Base-by-base conservation (phyloP, 257 asterid genomes). In the Jaltomata sinuosa region DNA sequence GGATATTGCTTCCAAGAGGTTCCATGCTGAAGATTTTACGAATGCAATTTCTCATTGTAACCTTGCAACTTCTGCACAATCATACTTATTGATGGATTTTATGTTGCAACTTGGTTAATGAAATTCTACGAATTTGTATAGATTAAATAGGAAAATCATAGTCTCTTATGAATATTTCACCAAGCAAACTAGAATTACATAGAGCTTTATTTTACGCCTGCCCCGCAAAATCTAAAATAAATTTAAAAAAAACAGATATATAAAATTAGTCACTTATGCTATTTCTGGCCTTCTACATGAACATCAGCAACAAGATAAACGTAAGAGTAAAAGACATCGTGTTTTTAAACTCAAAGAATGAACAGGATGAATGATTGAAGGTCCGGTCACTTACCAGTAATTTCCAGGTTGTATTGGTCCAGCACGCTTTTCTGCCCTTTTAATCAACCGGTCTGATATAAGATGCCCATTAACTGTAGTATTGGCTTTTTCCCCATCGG, bases 361-460 rank as follows among this genome's bases (percentile, higher is more conserved):
- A 77, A 77, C 61, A 77, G 18, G 64, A 45, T 52, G 50, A 81
- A 47, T 32, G 34, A 71, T 34, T 31, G 61, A 53, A 68, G 55
- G 40, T 59, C 42, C 62, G 81, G 53, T 50, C n/a, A 49, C 88
- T 78, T 89, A 96, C 99, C 99, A 96, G 89, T 94, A 96, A 88
- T 94, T 86, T 80, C 99, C 99, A 38, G 98, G 95, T 27, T 87
- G 92, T 83, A 96, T 92, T 7, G 91, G 90, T 79, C 99, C 99
- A 47, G 98, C 98, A 55, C 90, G 67, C 80, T 88, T 91, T 85
- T 92, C 94, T 40, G 99, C 99, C 89, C 89, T 96, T 87, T 87
- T 92, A 50, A 94, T 64, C 86, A 93, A 82, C 59, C 90, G 87
- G 54, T 86, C 90, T 4, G 92, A 84, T 83, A 96, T 90, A 54